Evolutionary conservation across 1,139 yeast species (phyloP), one percentile per base, ranked within the genome.

Genomic region (Zhuliangozyma blackwelliae): DNA sequence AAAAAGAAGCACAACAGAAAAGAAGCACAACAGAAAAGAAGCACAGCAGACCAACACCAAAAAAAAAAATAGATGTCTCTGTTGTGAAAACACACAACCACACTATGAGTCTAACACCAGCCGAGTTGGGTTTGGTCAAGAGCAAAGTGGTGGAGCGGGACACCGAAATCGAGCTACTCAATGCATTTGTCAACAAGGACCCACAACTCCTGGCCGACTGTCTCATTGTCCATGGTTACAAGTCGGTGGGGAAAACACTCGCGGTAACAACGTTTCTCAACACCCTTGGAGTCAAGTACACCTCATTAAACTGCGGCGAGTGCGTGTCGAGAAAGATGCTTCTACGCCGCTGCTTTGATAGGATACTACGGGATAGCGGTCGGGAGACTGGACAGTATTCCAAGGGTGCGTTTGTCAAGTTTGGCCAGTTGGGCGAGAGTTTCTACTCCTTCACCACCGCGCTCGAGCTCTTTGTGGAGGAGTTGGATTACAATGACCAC

Each of bases 391-490:
- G 10, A 3, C 23, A 22, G 3, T 16, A 27, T 3, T 41, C 45
- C 10, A 27, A 34, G 11, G 10, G 28, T 10, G 58, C 50, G 26
- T 45, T 45, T 10, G 40, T 52, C 5, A 53, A 41, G 29, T 39
- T 50, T 27, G 54, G 50, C 6, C 43, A 44, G 11, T 40, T 50
- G 5, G 66, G 77, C 19, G 82, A 76, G 39, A 72, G 68, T 34
- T 68, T 77, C 44, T 61, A 75, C 25, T 63, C 64, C 9, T 79
- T 79, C 43, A 51, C 65, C 19, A 54, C 64, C 10, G 62, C 68
- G 3, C 44, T 79, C 21, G 67, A 63, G 38, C 61, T 54, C 25
- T 70, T 72, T 41, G 52, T 68, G 16, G 46, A 47, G 7, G 58
- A 57, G 5, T 48, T 64, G 0, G 44, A 48, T 1, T 71, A 68